Percentiles rank a stretch among this genome's conserved stretches.
Conservation (phyloP, 164 flowering plant genomes). For the Brasenia schreberi region DNA sequence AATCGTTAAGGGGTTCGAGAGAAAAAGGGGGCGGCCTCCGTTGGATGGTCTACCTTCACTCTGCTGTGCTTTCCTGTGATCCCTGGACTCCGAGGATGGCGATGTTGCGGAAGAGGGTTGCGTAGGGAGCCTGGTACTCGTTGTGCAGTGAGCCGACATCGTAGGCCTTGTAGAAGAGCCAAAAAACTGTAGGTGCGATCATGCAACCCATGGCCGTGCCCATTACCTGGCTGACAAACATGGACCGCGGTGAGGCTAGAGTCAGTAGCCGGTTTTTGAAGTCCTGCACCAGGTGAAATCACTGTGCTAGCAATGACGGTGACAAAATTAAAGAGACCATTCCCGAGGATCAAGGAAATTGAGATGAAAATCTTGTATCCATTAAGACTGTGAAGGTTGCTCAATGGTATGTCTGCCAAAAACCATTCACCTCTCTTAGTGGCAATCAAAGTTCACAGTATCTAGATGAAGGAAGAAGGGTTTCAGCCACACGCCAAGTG, state of each 20-base stretch:
- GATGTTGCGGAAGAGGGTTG: slow-evolving; percentile 33
- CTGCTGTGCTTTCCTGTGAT: too few relatives aligned
- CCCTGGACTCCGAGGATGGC: slow-evolving; percentile 46
- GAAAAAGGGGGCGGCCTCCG: too few relatives aligned
- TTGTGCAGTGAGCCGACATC: slow-evolving; percentile 17
- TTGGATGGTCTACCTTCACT: too few relatives aligned
- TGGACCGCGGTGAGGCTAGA: slow-evolving; percentile 44
- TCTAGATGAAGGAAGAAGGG: too few relatives aligned
- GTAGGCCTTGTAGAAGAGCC: slow-evolving; percentile 49
- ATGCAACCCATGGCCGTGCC: slow-evolving; percentile 53
- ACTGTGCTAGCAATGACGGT: slow-evolving; percentile 15
- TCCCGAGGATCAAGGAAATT: slow-evolving; percentile 23
- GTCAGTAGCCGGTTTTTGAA: slow-evolving; percentile 61
- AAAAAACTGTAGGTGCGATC: slow-evolving; percentile 45
- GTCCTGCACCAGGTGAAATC: slow-evolving; percentile 28
- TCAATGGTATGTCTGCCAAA: slow-evolving; percentile 5
- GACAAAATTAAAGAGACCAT: slow-evolving; percentile 27
- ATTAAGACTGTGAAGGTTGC: slow-evolving; percentile 32
- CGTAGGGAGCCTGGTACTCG: slow-evolving; percentile 38
- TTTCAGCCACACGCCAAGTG: too few relatives aligned
- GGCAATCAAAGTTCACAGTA: slow-evolving; percentile 36
- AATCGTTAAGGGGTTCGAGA: too few relatives aligned
- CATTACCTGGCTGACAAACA: slow-evolving; percentile 44
- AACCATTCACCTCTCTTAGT: slow-evolving; percentile 42
- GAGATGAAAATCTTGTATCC: slow-evolving; percentile 40